Percentiles rank a stretch among this genome's conserved stretches.
phyloP scores from a whole-genome alignment of 768 basidiomycete species.

The Lentinula edodes region DNA sequence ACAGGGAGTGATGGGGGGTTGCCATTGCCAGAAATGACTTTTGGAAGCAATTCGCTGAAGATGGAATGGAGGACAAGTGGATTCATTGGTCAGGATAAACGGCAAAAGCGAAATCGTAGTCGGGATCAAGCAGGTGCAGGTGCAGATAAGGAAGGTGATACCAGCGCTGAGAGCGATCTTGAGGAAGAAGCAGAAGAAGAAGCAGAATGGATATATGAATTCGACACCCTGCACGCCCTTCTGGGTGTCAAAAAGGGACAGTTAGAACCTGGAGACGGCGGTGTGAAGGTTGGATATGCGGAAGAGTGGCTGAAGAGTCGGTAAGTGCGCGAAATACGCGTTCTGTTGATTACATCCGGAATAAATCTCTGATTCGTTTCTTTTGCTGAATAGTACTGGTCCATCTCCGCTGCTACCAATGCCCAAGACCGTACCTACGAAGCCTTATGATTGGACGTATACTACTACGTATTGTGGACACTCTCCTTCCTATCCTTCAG shows the following conservation, averaged over 20 bases:
- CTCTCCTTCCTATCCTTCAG: slow-evolving; percentile 1
- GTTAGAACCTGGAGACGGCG: slow-evolving; percentile 77
- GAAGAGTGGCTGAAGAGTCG: slow-evolving; percentile 91
- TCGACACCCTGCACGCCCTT: slow-evolving; percentile 66
- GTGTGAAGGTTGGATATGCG: slow-evolving; percentile 91
- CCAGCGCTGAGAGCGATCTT: not conserved
- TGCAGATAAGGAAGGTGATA: not conserved
- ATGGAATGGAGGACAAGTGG: slow-evolving; percentile 61
- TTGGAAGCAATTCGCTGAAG: slow-evolving; percentile 74
- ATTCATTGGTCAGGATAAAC: not conserved
- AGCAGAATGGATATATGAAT: slow-evolving; percentile 48
- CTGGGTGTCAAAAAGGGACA: slow-evolving; percentile 69
- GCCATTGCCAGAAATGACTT: slow-evolving; percentile 95
- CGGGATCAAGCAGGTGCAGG: not conserved
- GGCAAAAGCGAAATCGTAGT: not conserved
- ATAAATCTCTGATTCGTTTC: slow-evolving; percentile 12
- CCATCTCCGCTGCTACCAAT: slow-evolving; percentile 59
- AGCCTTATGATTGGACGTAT: slow-evolving; percentile 98
- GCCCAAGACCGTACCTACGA: slow-evolving; percentile 68
- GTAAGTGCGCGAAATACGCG: slow-evolving; percentile 32
- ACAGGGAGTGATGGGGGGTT: slow-evolving; percentile 20
- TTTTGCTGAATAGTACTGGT: slow-evolving; percentile 48
- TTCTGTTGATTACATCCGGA: too few species aligned
- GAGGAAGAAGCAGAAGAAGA: not conserved
- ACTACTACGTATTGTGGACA: slow-evolving; percentile 84